Conservation (phyloP, 176 grass and related monocot genomes). For the Carex pumila region DNA sequence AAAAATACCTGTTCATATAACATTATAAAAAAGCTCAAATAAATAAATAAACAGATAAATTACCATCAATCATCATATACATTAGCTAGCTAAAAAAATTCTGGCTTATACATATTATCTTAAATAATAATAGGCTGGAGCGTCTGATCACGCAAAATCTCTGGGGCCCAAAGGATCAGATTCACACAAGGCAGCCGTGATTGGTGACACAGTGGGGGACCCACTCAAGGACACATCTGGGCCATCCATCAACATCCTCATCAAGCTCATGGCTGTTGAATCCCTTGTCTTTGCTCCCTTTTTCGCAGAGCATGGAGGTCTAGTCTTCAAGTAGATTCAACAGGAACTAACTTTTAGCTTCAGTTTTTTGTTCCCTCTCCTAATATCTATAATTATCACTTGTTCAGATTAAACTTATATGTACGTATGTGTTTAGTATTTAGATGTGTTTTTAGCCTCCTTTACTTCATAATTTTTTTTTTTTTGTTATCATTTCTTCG, state of each 20-base stretch:
- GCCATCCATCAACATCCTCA: constrained; percentile 79
- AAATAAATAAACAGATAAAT: background rate
- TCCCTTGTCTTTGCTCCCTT: constrained; percentile 85
- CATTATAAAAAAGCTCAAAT: background rate
- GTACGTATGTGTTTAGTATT: background rate
- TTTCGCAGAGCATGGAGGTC: constrained; percentile 67
- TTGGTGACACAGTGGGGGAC: constrained; percentile 79
- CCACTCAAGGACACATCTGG: constrained; percentile 92
- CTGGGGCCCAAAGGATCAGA: constrained; percentile 82
- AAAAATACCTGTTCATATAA: background rate
- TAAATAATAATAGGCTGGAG: constrained; percentile 54
- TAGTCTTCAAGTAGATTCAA: constrained; percentile 54
- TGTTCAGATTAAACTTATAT: background rate
- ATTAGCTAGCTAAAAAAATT: no score
- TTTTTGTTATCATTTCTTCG: background rate
- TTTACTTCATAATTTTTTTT: background rate
- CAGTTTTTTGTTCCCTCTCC: background rate
- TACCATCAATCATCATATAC: background rate
- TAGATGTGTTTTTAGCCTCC: background rate
- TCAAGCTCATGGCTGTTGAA: constrained; percentile 94
- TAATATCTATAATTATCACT: background rate
- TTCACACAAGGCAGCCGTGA: constrained; percentile 79
- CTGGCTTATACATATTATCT: background rate
- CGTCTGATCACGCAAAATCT: constrained; percentile 60
- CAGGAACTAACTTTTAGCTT: background rate